phyloP scores from a whole-genome alignment of 306 rosid genomes.

The Comarum palustre region DNA sequence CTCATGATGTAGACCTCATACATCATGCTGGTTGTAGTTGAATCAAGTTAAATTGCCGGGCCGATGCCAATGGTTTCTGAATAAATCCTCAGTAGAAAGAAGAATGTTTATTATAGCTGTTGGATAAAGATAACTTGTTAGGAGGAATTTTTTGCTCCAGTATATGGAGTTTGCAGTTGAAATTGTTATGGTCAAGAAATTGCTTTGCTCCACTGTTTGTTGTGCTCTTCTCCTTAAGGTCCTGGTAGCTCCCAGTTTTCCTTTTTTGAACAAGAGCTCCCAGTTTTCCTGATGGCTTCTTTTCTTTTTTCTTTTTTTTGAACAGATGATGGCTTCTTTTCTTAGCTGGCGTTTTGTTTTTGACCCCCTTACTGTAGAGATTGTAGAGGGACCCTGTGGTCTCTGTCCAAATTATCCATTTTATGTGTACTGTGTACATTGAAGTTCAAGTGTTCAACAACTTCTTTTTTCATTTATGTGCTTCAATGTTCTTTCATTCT shows the following conservation, averaged over 20 bases:
- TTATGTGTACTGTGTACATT: conserved; percentile 33
- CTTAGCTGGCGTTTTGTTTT: conserved; percentile 47
- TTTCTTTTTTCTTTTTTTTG: too few species aligned
- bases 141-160: conserved; percentile 36
- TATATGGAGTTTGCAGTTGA: conserved; percentile 51
- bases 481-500: neutral
- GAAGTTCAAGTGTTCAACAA: conserved; percentile 40
- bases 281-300: neutral
- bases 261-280: too few species aligned
- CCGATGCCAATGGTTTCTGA: conserved; percentile 29
- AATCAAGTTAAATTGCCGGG: conserved; percentile 24
- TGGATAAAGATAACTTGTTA: conserved; percentile 48
- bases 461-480: conserved; percentile 26
- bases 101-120: conserved; percentile 30
- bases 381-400: conserved; percentile 27
- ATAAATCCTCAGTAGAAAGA: conserved; percentile 53
- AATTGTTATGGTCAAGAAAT: conserved; percentile 57
- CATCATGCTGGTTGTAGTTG: conserved; percentile 22
- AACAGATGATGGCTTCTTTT: too few species aligned
- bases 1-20: conserved; percentile 39
- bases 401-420: conserved; percentile 27
- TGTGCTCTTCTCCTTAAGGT: conserved; percentile 30
- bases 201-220: conserved; percentile 48
- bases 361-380: conserved; percentile 42
- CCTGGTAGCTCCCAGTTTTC: conserved; percentile 45